Conservation (phyloP, 2,329 filamentous ascomycete genomes). For the Neofusicoccum ribis region DNA sequence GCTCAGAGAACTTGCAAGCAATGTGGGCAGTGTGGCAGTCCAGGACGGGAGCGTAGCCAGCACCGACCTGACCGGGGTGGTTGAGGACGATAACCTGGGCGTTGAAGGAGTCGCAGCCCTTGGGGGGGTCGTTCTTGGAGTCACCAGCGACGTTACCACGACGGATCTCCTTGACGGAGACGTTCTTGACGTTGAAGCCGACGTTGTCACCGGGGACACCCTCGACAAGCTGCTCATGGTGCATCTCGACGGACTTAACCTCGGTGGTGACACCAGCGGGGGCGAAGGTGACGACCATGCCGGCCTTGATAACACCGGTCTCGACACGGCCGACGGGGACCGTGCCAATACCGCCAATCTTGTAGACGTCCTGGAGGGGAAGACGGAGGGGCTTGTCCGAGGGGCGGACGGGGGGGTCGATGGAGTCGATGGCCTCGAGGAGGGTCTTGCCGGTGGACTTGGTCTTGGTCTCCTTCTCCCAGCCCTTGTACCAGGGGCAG, state of each 20-base stretch:
- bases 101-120: conserved; percentile 89
- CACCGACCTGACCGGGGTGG: conserved; percentile 99
- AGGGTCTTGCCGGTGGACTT: conserved; percentile 95
- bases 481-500: conserved; percentile 99
- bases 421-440: conserved; percentile 96
- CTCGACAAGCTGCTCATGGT: conserved; percentile 97
- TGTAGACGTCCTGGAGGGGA: conserved; percentile 99
- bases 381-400: conserved; percentile 99
- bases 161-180: conserved; percentile 99
- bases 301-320: conserved; percentile 84
- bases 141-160: conserved; percentile 99
- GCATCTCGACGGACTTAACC: conserved; percentile 99
- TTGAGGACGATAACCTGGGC: conserved; percentile 99
- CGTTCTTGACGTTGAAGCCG: conserved; percentile 99
- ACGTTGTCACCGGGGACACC: conserved; percentile 99
- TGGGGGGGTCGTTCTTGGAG: conserved; percentile 99
- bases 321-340: conserved; percentile 99
- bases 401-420: conserved; percentile 89
- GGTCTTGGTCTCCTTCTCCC: conserved; percentile 97
- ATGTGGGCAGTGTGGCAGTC: conserved; percentile 99
- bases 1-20: conserved; percentile 99
- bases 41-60: conserved; percentile 97
- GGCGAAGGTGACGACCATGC: conserved; percentile 97
- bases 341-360: conserved; percentile 99
- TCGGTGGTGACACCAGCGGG: conserved; percentile 99